A percentile compares a stretch with the other conserved stretches of the same genome.
These are phyloP conservation scores for Thamnidium elegans DNA, from an alignment of 192 early-diverging fungal species.

Conservation along the genomic window DNA sequence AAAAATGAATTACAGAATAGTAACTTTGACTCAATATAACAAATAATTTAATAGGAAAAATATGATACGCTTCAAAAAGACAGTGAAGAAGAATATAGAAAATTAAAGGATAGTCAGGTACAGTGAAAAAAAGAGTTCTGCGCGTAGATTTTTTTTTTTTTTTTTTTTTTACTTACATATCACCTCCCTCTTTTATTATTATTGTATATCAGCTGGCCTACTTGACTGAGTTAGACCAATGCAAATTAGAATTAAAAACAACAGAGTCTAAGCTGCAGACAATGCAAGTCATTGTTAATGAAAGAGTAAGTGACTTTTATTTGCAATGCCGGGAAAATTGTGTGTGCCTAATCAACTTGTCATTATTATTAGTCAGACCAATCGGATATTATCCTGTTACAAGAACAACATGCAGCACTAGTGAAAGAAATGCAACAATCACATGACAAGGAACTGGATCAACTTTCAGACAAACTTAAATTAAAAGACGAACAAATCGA, in stretches of 20 bases:
- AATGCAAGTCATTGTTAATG: too few species aligned
- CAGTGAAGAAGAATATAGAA: not conserved
- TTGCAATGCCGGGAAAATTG: too few species aligned
- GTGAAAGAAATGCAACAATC: not conserved
- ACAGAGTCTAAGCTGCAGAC: too few species aligned
- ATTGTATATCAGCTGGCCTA: not conserved
- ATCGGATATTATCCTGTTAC: not conserved
- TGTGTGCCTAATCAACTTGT: too few species aligned
- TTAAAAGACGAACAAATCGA: too few species aligned
- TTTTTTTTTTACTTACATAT: too few species aligned
- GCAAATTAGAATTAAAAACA: constrained; percentile 2
- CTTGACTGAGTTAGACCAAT: not conserved
- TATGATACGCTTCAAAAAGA: not conserved
- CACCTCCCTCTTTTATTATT: too few species aligned
- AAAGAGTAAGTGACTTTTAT: not conserved
- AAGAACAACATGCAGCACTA: not conserved
- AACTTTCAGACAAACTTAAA: too few species aligned
- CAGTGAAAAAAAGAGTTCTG: not conserved
- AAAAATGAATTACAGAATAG: too few species aligned
- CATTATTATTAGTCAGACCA: not conserved
- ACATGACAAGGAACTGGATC: not conserved
- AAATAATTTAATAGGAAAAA: too few species aligned
- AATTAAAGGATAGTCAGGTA: not conserved
- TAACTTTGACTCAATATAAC: too few species aligned
- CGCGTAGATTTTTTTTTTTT: too few species aligned